phyloP scores from a whole-genome alignment of 768 basidiomycete genomes.

The Trametes cingulata region DNA sequence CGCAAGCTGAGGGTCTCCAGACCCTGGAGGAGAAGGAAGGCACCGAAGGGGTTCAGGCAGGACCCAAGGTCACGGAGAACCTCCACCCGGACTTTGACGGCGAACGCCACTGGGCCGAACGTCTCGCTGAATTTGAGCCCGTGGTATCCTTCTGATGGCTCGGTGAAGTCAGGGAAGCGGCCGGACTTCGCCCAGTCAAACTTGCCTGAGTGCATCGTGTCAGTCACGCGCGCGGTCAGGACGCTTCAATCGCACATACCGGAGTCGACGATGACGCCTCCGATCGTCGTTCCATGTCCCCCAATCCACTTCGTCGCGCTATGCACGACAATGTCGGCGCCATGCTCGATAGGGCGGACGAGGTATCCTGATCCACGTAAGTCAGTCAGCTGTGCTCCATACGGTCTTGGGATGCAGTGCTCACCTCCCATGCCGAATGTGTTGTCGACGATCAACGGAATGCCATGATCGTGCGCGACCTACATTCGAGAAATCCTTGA shows the following conservation, averaged over 20 bases:
- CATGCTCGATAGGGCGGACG: slow-evolving; percentile 66
- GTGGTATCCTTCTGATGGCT: slow-evolving; percentile 76
- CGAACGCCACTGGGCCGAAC: slow-evolving; percentile 65
- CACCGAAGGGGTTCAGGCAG: slow-evolving; percentile 66
- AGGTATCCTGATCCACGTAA: slow-evolving; percentile 48
- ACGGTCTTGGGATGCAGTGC: background rate
- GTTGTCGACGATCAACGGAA: slow-evolving; percentile 82
- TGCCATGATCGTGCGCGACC: slow-evolving; percentile 70
- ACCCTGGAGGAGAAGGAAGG: slow-evolving; percentile 77
- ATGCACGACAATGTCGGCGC: slow-evolving; percentile 80
- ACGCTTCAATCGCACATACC: slow-evolving; percentile 41
- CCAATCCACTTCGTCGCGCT: slow-evolving; percentile 87
- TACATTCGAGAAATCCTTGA: too few species aligned
- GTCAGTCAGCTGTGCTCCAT: background rate
- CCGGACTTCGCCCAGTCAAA: slow-evolving; percentile 74
- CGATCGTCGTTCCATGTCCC: slow-evolving; percentile 79
- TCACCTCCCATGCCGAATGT: slow-evolving; percentile 72
- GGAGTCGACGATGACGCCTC: slow-evolving; percentile 71
- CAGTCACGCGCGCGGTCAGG: background rate
- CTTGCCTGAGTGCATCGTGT: slow-evolving; percentile 44
- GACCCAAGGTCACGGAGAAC: slow-evolving; percentile 70
- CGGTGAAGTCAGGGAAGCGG: slow-evolving; percentile 73
- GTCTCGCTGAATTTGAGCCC: slow-evolving; percentile 66
- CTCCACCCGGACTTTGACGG: slow-evolving; percentile 64
- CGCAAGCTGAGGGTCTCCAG: slow-evolving; percentile 76